Evolutionary conservation across 352 stramenopile genomes (phyloP), one percentile per base, ranked within the genome.

Genomic region (Blastocystis sp.): DNA sequence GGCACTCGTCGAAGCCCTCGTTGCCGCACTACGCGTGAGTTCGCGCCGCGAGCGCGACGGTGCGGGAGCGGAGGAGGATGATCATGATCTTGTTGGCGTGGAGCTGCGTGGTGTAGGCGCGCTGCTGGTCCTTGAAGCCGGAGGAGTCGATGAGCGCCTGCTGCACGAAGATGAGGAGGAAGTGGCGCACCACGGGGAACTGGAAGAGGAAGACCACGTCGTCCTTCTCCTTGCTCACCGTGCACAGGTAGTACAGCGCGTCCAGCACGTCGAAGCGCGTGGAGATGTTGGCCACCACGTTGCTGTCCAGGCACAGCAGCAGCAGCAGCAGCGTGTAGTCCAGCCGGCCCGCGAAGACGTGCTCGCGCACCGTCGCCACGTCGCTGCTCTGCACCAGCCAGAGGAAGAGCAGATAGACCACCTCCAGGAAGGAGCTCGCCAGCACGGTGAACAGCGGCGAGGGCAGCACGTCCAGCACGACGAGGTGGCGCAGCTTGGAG

Each of bases 61-160:
- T 59, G 17, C 4, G 17, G 9, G 19, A 56, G 4, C 74, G 74
- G 28, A 84, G 52, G 4, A 84, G 74, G 23, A 69, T 28, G n/a
- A 64, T 69, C 17, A 84, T 41, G n/a, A 84, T 62, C 53, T 84
- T 84, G 38, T 45, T 64, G 1, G 61, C 48, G 28, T 84, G 74
- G 1, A 84, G 41, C 53, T 84, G 74, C 38, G 66, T 14, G 45
- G 52, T n/a, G 34, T 28, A 59, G 17, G 74, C 21, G 1, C 52
- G 53, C n/a, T 38, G 19, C 4, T 38, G 38, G 61, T 84, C 74
- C 1, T 40, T 23, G 23, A 84, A 70, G 0, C 52, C 38, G 0
- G 53, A n/a, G 41, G 74, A 84, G 74, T 84, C 74, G 53, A 84
- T 84, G 2, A 84, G 66, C 21, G 74, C 74, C 1, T 56, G 45